phyloP scores from a whole-genome alignment of 1,284 basidiomycete genomes.

The Crucibulum cyathiforme region DNA sequence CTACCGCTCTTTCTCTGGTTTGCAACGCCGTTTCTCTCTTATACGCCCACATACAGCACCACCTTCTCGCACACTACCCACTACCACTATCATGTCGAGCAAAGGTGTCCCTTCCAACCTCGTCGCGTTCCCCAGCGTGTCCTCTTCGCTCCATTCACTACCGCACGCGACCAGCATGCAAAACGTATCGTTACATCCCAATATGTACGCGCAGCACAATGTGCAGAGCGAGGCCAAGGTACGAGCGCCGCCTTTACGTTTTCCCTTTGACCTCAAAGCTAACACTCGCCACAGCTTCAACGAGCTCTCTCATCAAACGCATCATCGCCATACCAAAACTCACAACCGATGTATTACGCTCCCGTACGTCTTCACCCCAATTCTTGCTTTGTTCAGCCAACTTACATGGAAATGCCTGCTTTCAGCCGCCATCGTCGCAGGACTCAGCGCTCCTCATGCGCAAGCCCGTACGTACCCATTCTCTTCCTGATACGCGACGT shows the following conservation, averaged over 20 bases:
- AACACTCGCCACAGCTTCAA: constrained; percentile 44
- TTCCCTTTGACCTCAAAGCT: not conserved
- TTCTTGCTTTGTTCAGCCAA: not conserved
- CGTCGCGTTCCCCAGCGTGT: constrained; percentile 72
- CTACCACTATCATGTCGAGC: constrained; percentile 22
- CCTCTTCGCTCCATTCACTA: constrained; percentile 66
- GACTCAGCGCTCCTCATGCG: constrained; percentile 63
- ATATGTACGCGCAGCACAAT: constrained; percentile 69
- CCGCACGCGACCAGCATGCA: constrained; percentile 73
- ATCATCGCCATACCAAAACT: constrained; percentile 40
- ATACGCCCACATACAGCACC: no score
- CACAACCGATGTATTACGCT: constrained; percentile 38
- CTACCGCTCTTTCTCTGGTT: constrained; percentile 1
- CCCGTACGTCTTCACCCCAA: constrained; percentile 37
- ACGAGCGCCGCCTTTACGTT: constrained; percentile 10
- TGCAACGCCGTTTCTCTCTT: constrained; percentile 2
- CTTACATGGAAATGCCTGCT: not conserved
- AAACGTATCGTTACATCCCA: constrained; percentile 66
- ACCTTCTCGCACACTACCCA: not conserved
- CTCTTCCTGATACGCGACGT: constrained; percentile 1
- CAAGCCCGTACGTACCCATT: constrained; percentile 43
- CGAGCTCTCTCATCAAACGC: constrained; percentile 56
- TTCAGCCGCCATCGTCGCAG: constrained; percentile 42
- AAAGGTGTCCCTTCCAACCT: constrained; percentile 50
- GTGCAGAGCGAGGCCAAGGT: constrained; percentile 80